Conservation (phyloP, 2,329 filamentous ascomycete genomes). For the Monilinia polystroma region DNA sequence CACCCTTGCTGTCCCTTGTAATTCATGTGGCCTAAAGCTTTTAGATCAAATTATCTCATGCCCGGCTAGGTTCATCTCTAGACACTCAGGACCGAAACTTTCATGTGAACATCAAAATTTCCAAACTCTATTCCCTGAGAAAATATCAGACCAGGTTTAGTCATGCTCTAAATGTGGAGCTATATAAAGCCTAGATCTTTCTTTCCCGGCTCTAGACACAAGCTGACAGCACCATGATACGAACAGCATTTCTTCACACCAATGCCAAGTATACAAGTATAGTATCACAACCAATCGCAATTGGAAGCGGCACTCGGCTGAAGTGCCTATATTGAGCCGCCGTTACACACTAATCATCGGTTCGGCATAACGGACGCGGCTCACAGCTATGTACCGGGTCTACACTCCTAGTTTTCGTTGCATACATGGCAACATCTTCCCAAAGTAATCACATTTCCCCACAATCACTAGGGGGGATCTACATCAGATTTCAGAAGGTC, state of each 20-base stretch:
- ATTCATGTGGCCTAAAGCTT: no score
- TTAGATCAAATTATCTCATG: no score
- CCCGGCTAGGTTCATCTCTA: no score
- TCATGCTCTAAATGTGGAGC: neutral
- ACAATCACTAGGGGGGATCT: neutral
- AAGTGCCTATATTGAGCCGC: constrained; percentile 5
- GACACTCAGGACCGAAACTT: no score
- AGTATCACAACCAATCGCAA: neutral
- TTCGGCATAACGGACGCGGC: constrained; percentile 8
- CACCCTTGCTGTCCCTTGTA: no score
- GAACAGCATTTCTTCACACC: neutral
- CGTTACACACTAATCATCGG: constrained; percentile 12
- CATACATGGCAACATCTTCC: neutral
- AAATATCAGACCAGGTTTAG: neutral
- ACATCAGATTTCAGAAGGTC: neutral
- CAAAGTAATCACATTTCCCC: constrained; percentile 4
- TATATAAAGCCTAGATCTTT: neutral
- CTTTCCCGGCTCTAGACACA: neutral
- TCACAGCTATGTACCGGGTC: constrained; percentile 14
- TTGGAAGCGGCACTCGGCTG: neutral
- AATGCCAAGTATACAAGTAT: neutral
- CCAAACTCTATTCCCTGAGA: neutral
- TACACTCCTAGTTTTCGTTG: neutral
- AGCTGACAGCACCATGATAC: neutral
- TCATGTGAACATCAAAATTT: neutral